Conservation (phyloP, 306 rosid species). For the Trifolium repens region DNA sequence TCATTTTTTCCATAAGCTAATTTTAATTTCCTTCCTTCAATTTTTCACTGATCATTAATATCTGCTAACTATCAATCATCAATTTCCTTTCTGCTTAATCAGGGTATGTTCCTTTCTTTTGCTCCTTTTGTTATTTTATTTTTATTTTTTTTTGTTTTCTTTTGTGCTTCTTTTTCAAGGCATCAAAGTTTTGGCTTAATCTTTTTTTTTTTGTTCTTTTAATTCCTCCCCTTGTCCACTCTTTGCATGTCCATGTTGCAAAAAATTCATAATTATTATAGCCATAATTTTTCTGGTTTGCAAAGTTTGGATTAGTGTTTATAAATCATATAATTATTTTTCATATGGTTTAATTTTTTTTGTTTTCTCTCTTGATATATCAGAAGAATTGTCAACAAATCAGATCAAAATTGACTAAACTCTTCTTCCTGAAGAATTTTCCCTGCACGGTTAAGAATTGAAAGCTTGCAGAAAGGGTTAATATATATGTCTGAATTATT, state of each 20-base stretch:
- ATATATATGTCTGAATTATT: slow-evolving; percentile 12
- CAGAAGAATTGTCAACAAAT: slow-evolving; percentile 16
- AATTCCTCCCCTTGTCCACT: slow-evolving; percentile 20
- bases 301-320: slow-evolving; percentile 39
- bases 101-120: slow-evolving; percentile 49
- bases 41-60: slow-evolving; percentile 43
- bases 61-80: slow-evolving; percentile 41
- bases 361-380: slow-evolving; percentile 1
- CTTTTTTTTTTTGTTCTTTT: slow-evolving; percentile 33
- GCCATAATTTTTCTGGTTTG: slow-evolving; percentile 25
- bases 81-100: slow-evolving; percentile 50
- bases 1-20: slow-evolving; percentile 41
- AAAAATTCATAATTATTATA: background rate
- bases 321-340: slow-evolving; percentile 31
- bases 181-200: slow-evolving; percentile 3
- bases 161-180: slow-evolving; percentile 22
- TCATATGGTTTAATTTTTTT: slow-evolving; percentile 7
- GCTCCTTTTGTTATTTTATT: background rate
- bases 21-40: slow-evolving; percentile 32
- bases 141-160: background rate
- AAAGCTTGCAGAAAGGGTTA: slow-evolving; percentile 1
- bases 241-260: slow-evolving; percentile 30
- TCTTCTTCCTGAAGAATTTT: background rate
- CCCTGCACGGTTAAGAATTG: background rate
- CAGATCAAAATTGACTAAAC: slow-evolving; percentile 8